Conservation (phyloP, 164 flowering plant species). For the Umbilicus rupestris region DNA sequence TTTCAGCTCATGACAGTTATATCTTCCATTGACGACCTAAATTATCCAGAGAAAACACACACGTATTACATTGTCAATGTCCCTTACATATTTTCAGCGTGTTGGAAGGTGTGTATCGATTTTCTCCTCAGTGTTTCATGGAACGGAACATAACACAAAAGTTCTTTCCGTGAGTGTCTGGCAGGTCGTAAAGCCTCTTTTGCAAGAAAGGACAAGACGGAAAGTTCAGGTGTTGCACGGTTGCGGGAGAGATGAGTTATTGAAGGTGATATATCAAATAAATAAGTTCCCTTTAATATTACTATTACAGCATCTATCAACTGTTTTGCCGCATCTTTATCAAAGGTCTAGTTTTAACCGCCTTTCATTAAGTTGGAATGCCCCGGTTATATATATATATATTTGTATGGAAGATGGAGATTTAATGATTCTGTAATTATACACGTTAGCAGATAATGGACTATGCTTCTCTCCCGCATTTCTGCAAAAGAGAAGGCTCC, state of each 20-base stretch:
- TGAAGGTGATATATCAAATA: constrained; percentile 43
- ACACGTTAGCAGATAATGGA: constrained; percentile 49
- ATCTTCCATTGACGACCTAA: constrained; percentile 86
- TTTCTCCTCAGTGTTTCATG: neutral
- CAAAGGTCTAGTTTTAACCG: too few species aligned
- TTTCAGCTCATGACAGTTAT: constrained; percentile 77
- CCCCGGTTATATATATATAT: too few species aligned
- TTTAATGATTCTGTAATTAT: neutral
- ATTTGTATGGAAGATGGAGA: neutral
- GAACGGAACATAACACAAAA: neutral
- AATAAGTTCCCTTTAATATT: neutral
- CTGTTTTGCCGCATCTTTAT: too few species aligned
- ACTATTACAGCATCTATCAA: too few species aligned
- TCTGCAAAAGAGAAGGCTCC: constrained; percentile 58
- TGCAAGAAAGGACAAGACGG: constrained; percentile 90
- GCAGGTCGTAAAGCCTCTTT: constrained; percentile 89
- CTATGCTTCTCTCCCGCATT: constrained; percentile 53
- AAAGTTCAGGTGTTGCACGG: constrained; percentile 89
- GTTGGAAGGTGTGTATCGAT: constrained; percentile 77
- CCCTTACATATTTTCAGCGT: constrained; percentile 88
- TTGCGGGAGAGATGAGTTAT: constrained; percentile 65
- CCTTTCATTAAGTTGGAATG: neutral
- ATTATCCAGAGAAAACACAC: constrained; percentile 97
- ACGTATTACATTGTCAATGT: constrained; percentile 88
- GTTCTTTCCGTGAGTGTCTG: constrained; percentile 4